phyloP scores from a whole-genome alignment of 73 alveolate genomes.

The Uronychia setigera region DNA sequence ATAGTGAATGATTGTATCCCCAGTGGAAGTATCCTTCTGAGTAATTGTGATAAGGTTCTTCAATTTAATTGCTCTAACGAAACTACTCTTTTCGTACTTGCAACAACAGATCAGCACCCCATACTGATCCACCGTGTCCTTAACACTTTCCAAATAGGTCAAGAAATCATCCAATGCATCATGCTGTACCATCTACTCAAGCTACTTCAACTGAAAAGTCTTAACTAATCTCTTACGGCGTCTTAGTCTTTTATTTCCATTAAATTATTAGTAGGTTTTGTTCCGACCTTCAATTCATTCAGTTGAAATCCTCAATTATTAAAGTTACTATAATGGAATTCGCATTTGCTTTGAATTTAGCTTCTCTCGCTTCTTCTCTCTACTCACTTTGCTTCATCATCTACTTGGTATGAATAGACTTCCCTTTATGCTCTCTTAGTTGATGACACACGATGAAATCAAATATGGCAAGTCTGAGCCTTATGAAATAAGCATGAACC shows the following conservation, averaged over 20 bases:
- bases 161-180: background rate
- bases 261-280: background rate
- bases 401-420: background rate
- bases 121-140: background rate
- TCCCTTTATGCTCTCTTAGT: background rate
- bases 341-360: background rate
- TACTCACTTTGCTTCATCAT: background rate
- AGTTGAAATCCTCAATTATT: background rate
- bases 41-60: constrained; percentile 18
- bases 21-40: constrained; percentile 47
- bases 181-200: background rate
- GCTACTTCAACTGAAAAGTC: background rate
- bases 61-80: constrained; percentile 13
- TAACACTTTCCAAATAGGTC: background rate
- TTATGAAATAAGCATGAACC: too few species aligned
- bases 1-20: constrained; percentile 48
- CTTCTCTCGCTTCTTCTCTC: background rate
- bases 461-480: background rate
- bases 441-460: background rate
- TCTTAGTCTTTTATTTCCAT: background rate
- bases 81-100: constrained; percentile 13
- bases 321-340: background rate
- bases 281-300: background rate
- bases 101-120: constrained; percentile 3
- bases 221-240: background rate